phyloP scores from a whole-genome alignment of 495 filamentous ascomycete genomes.

The Entonaema liquescens region DNA sequence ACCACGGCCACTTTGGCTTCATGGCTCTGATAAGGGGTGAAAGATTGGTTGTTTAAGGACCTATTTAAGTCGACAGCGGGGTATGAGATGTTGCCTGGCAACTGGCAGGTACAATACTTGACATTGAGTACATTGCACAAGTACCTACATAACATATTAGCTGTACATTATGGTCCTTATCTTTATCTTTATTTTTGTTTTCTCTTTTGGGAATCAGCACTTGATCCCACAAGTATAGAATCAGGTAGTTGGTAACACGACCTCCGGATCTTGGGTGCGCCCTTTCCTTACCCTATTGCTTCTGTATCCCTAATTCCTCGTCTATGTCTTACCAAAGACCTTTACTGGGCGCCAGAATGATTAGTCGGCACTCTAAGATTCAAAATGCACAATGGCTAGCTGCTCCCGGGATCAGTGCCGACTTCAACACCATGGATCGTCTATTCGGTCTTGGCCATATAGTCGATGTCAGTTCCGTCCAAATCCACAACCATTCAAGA shows the following conservation, averaged over 20 bases:
- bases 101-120: not conserved
- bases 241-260: not conserved
- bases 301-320: not conserved
- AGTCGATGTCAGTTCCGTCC: not conserved
- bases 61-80: slow-evolving; percentile 1
- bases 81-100: not conserved
- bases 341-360: not conserved
- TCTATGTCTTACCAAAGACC: too few species aligned
- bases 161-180: too few species aligned
- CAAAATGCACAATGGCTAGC: too few species aligned
- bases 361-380: not conserved
- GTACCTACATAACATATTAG: not conserved
- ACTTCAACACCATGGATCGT: not conserved
- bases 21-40: not conserved
- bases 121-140: not conserved
- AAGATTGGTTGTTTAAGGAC: not conserved
- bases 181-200: not conserved
- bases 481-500: not conserved
- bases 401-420: too few species aligned
- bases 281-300: not conserved
- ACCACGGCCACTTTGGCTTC: not conserved
- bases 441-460: not conserved
- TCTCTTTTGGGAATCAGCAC: not conserved
- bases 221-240: not conserved
- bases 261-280: not conserved